Evolutionary conservation across 2,329 filamentous ascomycete genomes (phyloP).

Genomic region (Venturia carpophila): DNA sequence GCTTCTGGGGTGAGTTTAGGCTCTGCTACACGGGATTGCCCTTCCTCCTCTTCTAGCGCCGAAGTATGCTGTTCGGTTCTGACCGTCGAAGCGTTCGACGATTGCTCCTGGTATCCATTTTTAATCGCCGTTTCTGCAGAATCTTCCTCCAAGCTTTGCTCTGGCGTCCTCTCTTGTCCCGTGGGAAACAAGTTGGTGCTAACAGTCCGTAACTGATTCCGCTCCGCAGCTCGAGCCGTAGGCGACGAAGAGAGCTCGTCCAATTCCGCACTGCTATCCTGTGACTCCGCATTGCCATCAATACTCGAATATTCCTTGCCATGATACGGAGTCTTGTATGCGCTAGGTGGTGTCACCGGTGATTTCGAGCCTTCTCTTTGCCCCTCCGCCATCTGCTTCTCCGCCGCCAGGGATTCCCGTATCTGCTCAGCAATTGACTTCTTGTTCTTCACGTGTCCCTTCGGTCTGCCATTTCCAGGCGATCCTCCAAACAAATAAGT

Average conservation of each 20-base stretch:
- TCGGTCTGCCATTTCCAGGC: conserved; percentile 23
- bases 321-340: conserved; percentile 31
- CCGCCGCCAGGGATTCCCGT: conserved; percentile 10
- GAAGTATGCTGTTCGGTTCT: conserved; percentile 5
- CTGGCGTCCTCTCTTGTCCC: background rate
- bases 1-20: conserved; percentile 13
- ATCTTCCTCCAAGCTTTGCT: background rate
- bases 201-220: conserved; percentile 25
- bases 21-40: background rate
- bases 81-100: conserved; percentile 12
- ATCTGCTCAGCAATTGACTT: conserved; percentile 19
- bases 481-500: conserved; percentile 38
- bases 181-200: background rate
- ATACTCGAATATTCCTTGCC: conserved; percentile 24
- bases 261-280: conserved; percentile 23
- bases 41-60: conserved; percentile 7
- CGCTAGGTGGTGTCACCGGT: conserved; percentile 33
- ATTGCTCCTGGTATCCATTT: background rate
- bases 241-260: conserved; percentile 35
- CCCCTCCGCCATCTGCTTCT: conserved; percentile 17
- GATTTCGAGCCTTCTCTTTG: conserved; percentile 23
- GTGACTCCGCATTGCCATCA: conserved; percentile 24
- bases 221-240: conserved; percentile 35
- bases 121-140: conserved; percentile 11
- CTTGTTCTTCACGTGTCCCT: conserved; percentile 18